phyloP scores from a whole-genome alignment of 495 filamentous ascomycete genomes.

The Penicillium odoratum region DNA sequence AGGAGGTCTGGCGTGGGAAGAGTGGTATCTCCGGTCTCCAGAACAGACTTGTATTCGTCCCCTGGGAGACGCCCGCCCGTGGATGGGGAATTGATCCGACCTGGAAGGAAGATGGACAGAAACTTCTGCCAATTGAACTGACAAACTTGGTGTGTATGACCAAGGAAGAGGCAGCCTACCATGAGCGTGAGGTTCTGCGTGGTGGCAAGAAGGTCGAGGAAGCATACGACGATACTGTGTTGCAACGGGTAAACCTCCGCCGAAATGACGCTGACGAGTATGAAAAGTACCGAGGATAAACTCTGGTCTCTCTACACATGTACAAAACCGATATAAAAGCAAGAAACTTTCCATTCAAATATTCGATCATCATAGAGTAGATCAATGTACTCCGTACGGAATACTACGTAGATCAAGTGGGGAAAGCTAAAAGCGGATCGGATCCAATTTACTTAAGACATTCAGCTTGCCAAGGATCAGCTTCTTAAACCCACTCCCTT shows the following conservation, averaged over 20 bases:
- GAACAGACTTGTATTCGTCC: conserved; percentile 70
- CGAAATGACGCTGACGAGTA: conserved; percentile 61
- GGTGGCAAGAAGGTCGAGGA: conserved; percentile 67
- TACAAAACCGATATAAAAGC: neutral
- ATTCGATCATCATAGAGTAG: too few relatives aligned
- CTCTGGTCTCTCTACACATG: neutral
- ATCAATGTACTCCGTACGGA: too few relatives aligned
- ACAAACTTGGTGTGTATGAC: conserved; percentile 91
- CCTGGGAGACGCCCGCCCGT: conserved; percentile 67
- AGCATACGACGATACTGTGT: conserved; percentile 64
- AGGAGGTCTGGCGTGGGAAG: conserved; percentile 83
- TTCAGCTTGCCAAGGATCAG: neutral
- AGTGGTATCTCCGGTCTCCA: conserved; percentile 80
- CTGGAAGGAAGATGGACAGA: conserved; percentile 63
- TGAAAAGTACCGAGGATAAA: conserved; percentile 45
- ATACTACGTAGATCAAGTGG: neutral
- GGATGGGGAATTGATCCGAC: conserved; percentile 45
- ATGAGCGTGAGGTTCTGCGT: conserved; percentile 78
- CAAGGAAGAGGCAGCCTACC: conserved; percentile 82
- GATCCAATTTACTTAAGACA: neutral
- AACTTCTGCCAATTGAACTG: conserved; percentile 60
- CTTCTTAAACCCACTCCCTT: neutral
- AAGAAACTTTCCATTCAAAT: neutral
- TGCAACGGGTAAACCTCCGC: conserved; percentile 63
- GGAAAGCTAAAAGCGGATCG: neutral